Evolutionary conservation across 768 basidiomycete species (phyloP).

Genomic region (Hygrophoropsis aurantiaca): DNA sequence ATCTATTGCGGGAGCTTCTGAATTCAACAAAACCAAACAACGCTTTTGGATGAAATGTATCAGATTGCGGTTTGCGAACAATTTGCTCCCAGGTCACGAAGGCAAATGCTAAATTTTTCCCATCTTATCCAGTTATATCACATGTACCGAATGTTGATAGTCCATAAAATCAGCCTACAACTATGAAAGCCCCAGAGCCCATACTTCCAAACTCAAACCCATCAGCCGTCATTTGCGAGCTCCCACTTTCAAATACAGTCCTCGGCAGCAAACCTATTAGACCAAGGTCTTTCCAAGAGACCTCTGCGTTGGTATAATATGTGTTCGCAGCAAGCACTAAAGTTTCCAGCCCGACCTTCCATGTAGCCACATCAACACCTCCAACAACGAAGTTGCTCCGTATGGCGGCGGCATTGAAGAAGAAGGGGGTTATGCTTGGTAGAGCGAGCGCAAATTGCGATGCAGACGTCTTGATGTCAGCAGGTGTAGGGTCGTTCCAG

Average conservation of each 20-base stretch:
- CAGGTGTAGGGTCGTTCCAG: constrained; percentile 54
- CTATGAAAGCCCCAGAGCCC: constrained; percentile 19
- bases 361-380: constrained; percentile 51
- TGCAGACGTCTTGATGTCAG: constrained; percentile 53
- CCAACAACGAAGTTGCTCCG: constrained; percentile 41
- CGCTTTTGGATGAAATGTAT: too few species aligned
- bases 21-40: constrained; percentile 1
- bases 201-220: constrained; percentile 14
- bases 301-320: constrained; percentile 37
- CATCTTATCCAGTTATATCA: too few species aligned
- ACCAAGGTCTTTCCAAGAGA: constrained; percentile 31
- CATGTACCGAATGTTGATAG: too few species aligned
- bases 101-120: too few species aligned
- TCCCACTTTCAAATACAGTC: constrained; percentile 14
- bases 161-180: constrained; percentile 1
- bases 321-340: constrained; percentile 53
- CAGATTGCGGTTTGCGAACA: too few species aligned
- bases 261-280: constrained; percentile 7
- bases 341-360: constrained; percentile 43
- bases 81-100: too few species aligned
- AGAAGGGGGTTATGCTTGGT: constrained; percentile 46
- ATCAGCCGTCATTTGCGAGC: constrained; percentile 4
- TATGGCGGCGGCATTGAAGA: constrained; percentile 40
- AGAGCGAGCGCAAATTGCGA: constrained; percentile 48
- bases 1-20: neutral